Base-by-base conservation (phyloP, 2,329 filamentous ascomycete species). In the Teratosphaeriaceae sp. region DNA sequence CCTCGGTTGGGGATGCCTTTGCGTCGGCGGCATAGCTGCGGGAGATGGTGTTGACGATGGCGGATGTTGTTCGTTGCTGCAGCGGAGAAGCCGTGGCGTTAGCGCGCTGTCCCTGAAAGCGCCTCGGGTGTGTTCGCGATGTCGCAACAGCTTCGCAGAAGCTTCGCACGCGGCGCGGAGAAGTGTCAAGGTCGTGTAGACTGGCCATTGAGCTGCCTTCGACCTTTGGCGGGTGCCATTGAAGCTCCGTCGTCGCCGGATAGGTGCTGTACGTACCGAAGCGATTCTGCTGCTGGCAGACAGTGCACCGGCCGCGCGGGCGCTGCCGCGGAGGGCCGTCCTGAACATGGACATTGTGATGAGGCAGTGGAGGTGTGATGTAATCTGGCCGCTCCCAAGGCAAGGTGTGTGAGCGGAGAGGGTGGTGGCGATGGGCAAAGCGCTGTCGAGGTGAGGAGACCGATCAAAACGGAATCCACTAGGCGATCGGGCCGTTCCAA, bases 251-350 rank as follows among this genome's bases (percentile, higher is more conserved):
- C 62, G 67, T 65, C 65, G 68, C 68, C 66, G 70, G 48, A 46
- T 44, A 45, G 46, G 31, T 42, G 50, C 49, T 43, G 49, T 46
- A 94, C 90, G 84, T 89, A 97, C 92, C 75, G 83, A 84, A 73
- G 84, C 84, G 76, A 94, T 82, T 80, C 88, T 87, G 79, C 87
- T 82, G 66, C 85, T 79, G 68, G 87, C 85, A 84, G 88, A 87
- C 76, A 94, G 81, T 76, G 87, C 88, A 77, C 87, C 85, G 75
- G 90, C 86, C 73, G 86, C 85, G 79, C 89, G 88, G 78, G 85
- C 85, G 72, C 88, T 94, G 80, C 94, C 88, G 78, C 89, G 83
- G 76, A 97, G 80, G 78, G 90, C 89, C 83, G 86, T 94, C 77
- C 90, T 88, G 81, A 96, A 94, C 90, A 97, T 96, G 75, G 71